phyloP scores from a whole-genome alignment of 108 stramenopile species.

The Pelagomonas calceolata region DNA sequence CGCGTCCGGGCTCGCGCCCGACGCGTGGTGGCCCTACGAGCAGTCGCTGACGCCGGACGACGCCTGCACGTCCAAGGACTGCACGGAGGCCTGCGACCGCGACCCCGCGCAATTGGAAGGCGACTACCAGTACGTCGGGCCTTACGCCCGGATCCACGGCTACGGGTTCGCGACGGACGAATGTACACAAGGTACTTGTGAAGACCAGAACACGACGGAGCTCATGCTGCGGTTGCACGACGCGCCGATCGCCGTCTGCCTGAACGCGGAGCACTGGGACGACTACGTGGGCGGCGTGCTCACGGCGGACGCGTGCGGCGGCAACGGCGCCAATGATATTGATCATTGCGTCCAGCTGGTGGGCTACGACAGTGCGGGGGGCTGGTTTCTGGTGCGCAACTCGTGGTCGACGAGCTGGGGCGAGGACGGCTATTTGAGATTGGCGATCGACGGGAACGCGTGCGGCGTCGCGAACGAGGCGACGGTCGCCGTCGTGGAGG shows the following conservation, averaged over 20 bases:
- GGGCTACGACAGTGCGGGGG: conserved; percentile 8
- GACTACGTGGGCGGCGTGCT: conserved; percentile 25
- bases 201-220: conserved; percentile 7
- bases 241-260: conserved; percentile 18
- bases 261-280: conserved; percentile 21
- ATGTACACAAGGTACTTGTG: conserved; percentile 3
- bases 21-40: not conserved
- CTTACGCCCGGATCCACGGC: conserved; percentile 1
- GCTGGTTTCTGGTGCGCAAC: conserved; percentile 29
- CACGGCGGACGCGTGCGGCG: conserved; percentile 7
- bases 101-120: not conserved
- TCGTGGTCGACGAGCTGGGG: conserved; percentile 23
- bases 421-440: conserved; percentile 20
- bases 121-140: not conserved
- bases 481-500: conserved; percentile 9
- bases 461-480: conserved; percentile 29
- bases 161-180: conserved; percentile 9
- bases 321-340: conserved; percentile 22
- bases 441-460: conserved; percentile 22
- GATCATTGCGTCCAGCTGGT: conserved; percentile 33
- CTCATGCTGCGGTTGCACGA: conserved; percentile 5
- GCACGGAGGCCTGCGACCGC: not conserved
- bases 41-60: not conserved
- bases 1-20: not conserved
- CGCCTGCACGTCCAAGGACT: not conserved